These are phyloP conservation scores for Aspergillus asperescens DNA, from an alignment of 495 filamentous ascomycete genomes.

Conservation along the genomic window DNA sequence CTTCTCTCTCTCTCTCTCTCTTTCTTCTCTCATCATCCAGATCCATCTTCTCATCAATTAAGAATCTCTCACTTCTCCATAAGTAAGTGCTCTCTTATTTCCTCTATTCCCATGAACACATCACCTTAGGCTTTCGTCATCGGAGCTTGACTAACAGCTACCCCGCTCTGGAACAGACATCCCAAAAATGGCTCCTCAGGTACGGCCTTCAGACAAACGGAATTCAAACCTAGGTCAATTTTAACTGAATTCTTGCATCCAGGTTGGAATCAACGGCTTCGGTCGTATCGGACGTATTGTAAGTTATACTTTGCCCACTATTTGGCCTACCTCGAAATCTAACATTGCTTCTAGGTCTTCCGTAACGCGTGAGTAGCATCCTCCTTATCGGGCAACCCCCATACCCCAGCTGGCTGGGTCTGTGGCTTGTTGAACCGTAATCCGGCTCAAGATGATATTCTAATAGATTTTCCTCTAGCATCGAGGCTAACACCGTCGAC, in stretches of 20 bases:
- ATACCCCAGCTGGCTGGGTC: background rate
- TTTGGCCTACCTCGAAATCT: conserved; percentile 8
- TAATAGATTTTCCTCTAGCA: conserved; percentile 49
- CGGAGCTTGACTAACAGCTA: conserved; percentile 21
- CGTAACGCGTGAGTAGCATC: conserved; percentile 65
- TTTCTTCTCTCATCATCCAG: conserved; percentile 30
- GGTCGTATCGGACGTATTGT: conserved; percentile 98
- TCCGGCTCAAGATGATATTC: conserved; percentile 10
- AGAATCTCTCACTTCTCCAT: conserved; percentile 14
- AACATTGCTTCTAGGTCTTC: conserved; percentile 51
- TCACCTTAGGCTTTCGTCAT: conserved; percentile 6
- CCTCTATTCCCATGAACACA: conserved; percentile 5
- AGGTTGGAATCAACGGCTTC: conserved; percentile 99
- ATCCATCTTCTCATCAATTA: conserved; percentile 10
- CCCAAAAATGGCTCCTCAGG: conserved; percentile 43
- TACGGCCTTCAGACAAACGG: conserved; percentile 16
- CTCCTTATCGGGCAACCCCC: conserved; percentile 7
- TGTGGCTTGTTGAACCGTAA: background rate
- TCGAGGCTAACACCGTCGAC: conserved; percentile 72
- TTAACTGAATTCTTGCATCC: conserved; percentile 22
- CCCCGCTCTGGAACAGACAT: conserved; percentile 17
- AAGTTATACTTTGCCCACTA: conserved; percentile 23
- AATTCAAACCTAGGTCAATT: background rate
- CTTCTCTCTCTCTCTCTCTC: conserved; percentile 21
- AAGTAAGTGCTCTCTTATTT: conserved; percentile 18